Base-by-base conservation (phyloP, 192 early-diverging fungal genomes). In the Bifiguratus adelaidae region DNA sequence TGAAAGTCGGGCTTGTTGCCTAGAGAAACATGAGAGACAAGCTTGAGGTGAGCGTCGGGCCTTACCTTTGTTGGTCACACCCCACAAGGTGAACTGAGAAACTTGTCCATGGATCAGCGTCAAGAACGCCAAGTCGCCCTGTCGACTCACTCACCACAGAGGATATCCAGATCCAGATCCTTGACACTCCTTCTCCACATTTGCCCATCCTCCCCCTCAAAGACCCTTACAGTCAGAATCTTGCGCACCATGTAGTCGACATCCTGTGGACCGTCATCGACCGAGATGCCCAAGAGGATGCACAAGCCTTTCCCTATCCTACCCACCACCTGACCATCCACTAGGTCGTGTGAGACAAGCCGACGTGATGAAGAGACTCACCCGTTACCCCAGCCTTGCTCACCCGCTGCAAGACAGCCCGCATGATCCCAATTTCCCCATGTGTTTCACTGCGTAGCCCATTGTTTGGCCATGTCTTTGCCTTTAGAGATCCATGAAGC, bases 51-150 rank as follows among this genome's bases (percentile, higher is more conserved):
- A 48, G 1, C 11, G 27, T 0, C n/a, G 6, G 19, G 19, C 11
- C 27, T 43, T 70, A 57, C 82, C 87, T 58, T 94, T 95, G 41
- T 59, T 69, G 4, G 83, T 80, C 20, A 77, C 68, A 11, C 77
- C 91, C 53, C 88, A 92, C 19, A 97, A 73, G 12, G 95, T 97
- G 55, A 97, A 97, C 65, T 97, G 95, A 3, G 82, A 85, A 6
- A 95, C 89, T 79, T 48, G 20, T 28, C 18, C 27, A 9, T n/a
- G 23, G 9, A 34, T 13, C 11, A 11, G 11, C 32, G 32, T 11
- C 11, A 15, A 15, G 32, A 34, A 13, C 0, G 15, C 11, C 32
- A 13, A 13, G 32, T 13, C 15, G 22, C 37, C 37, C 37, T 8
- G 5, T 40, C 22, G 2, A 52, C 8, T 2, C 1, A 18, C 58